Conservation (phyloP, 768 basidiomycete species). For the Melanogaster broomeanus region DNA sequence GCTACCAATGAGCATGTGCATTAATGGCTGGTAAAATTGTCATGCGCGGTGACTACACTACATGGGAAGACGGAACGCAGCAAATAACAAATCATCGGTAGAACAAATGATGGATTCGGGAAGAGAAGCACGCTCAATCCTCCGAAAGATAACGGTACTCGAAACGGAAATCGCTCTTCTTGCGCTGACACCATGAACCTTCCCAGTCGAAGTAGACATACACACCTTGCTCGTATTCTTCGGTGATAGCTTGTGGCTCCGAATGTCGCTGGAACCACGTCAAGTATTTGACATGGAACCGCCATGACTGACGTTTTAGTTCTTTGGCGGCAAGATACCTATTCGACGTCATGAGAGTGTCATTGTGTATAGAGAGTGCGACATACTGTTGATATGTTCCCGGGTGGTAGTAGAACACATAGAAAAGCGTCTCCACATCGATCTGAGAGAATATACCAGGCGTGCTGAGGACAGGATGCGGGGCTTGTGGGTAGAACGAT, state of each 20-base stretch:
- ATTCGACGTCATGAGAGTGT: constrained; percentile 2
- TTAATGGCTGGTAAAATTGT: constrained; percentile 14
- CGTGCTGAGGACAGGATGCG: constrained; percentile 77
- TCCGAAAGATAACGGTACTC: constrained; percentile 95
- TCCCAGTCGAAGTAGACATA: constrained; percentile 99
- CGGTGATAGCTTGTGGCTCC: constrained; percentile 97
- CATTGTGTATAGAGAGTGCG: background rate
- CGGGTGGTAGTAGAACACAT: constrained; percentile 97
- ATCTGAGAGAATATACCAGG: constrained; percentile 86
- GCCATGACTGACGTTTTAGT: constrained; percentile 96
- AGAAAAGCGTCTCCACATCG: constrained; percentile 97
- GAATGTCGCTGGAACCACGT: constrained; percentile 99
- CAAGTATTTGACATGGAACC: constrained; percentile 98
- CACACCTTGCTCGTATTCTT: constrained; percentile 98
- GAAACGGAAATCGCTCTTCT: constrained; percentile 97
- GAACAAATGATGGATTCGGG: constrained; percentile 3
- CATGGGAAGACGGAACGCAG: constrained; percentile 19
- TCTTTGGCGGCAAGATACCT: constrained; percentile 97
- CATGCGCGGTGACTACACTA: constrained; percentile 26
- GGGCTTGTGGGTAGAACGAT: constrained; percentile 90
- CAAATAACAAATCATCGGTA: constrained; percentile 7
- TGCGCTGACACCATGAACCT: constrained; percentile 96
- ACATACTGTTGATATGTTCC: constrained; percentile 95
- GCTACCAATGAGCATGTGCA: constrained; percentile 14
- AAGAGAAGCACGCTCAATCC: constrained; percentile 40